Evolutionary conservation across 1,139 yeast species (phyloP).

Genomic region (Geotrichum fermentans): DNA sequence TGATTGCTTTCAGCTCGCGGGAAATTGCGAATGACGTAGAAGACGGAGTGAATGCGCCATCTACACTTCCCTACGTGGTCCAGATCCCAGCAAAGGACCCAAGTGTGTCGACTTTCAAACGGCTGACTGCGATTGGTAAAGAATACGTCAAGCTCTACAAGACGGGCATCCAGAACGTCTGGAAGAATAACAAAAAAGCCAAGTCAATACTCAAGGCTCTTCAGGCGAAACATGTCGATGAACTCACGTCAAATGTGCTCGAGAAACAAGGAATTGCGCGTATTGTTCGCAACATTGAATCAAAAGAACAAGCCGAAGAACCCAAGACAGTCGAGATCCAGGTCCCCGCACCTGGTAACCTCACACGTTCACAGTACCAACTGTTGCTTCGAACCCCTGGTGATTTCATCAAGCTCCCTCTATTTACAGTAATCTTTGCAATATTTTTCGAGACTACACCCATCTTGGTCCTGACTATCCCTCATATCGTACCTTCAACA

Average conservation of each 20-base stretch:
- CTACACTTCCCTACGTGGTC: constrained; percentile 18
- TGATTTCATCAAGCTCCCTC: constrained; percentile 58
- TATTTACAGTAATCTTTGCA: constrained; percentile 54
- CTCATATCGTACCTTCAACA: constrained; percentile 64
- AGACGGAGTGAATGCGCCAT: constrained; percentile 12
- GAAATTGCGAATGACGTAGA: neutral
- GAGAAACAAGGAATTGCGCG: constrained; percentile 28
- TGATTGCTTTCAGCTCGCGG: neutral
- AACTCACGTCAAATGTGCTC: constrained; percentile 30
- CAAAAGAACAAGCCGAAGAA: neutral
- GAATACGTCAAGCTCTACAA: constrained; percentile 34
- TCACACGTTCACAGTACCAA: constrained; percentile 55
- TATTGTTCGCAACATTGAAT: constrained; percentile 3
- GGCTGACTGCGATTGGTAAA: constrained; percentile 31
- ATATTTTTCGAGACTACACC: constrained; percentile 65
- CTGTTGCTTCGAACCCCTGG: constrained; percentile 52
- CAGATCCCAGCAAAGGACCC: constrained; percentile 10
- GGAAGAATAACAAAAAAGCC: constrained; percentile 31
- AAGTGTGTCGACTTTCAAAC: constrained; percentile 6
- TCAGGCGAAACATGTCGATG: constrained; percentile 20
- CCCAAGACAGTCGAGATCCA: constrained; percentile 5
- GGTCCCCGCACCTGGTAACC: constrained; percentile 20
- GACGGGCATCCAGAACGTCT: constrained; percentile 35
- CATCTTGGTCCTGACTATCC: constrained; percentile 51
- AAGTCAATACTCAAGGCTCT: constrained; percentile 7